phyloP scores from a whole-genome alignment of 768 basidiomycete species.

The Trametes elegans region DNA sequence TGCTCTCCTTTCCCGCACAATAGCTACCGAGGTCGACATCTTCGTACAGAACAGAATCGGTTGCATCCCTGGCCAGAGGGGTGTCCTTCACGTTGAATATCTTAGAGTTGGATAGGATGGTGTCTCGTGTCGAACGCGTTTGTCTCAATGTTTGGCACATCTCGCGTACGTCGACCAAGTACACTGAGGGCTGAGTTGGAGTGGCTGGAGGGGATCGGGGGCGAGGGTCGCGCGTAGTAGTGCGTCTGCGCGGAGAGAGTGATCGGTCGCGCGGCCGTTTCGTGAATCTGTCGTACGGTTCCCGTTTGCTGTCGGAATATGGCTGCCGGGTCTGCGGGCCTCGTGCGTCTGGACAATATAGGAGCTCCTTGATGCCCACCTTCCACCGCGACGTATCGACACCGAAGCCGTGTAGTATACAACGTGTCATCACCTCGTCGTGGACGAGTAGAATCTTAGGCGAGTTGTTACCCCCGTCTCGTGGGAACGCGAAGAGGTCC shows the following conservation, averaged over 20 bases:
- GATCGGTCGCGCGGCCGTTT: slow-evolving; percentile 3
- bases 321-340: background rate
- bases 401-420: slow-evolving; percentile 40
- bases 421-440: slow-evolving; percentile 37
- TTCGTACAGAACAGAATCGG: slow-evolving; percentile 3
- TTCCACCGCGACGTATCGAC: slow-evolving; percentile 43
- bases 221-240: background rate
- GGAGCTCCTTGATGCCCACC: slow-evolving; percentile 37
- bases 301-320: background rate
- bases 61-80: background rate
- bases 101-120: slow-evolving; percentile 7
- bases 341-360: slow-evolving; percentile 16
- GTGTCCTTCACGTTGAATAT: slow-evolving; percentile 15
- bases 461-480: slow-evolving; percentile 11
- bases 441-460: slow-evolving; percentile 50
- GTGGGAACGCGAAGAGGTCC: slow-evolving; percentile 17
- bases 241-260: slow-evolving; percentile 5
- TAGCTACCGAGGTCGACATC: slow-evolving; percentile 10
- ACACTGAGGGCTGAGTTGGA: slow-evolving; percentile 2
- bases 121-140: background rate
- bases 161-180: slow-evolving; percentile 24
- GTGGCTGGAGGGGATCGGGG: slow-evolving; percentile 6
- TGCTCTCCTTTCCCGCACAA: slow-evolving; percentile 30
- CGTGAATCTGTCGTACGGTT: background rate
- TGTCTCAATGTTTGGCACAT: slow-evolving; percentile 20